These are phyloP conservation scores for Saprolegnia parasitica DNA, from an alignment of 352 stramenopile species.

Conservation along the genomic window DNA sequence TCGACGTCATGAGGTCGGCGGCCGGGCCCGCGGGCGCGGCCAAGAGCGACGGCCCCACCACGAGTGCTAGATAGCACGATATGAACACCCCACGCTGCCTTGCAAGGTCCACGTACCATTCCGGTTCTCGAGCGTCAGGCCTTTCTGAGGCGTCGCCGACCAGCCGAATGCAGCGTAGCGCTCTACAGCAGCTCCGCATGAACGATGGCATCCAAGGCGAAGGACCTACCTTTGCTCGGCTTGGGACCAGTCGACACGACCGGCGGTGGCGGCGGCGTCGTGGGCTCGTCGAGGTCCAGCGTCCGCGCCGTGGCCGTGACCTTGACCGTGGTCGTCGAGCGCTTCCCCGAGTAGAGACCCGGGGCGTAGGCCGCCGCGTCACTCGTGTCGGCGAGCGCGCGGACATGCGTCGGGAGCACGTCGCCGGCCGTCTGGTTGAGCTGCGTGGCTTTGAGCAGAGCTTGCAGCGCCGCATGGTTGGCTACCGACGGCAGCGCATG, in stretches of 20 bases:
- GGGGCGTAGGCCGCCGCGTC: background rate
- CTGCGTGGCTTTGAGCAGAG: background rate
- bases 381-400: background rate
- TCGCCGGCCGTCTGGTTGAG: background rate
- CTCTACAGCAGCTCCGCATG: background rate
- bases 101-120: background rate
- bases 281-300: background rate
- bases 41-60: background rate
- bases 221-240: conserved; percentile 14
- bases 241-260: background rate
- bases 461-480: background rate
- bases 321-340: background rate
- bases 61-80: background rate
- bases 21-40: too few relatives aligned
- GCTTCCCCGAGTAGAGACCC: background rate
- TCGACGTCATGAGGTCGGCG: background rate
- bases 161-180: conserved; percentile 11
- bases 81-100: background rate
- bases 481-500: background rate
- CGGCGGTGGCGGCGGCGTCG: background rate
- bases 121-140: background rate
- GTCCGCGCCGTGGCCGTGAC: background rate
- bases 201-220: background rate
- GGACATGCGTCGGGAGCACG: background rate
- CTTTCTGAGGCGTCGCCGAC: background rate